Percentiles rank a stretch among this genome's conserved stretches.
These are phyloP conservation scores for Tubosaeta sp. DNA, from an alignment of 768 basidiomycete species.

Conservation along the genomic window DNA sequence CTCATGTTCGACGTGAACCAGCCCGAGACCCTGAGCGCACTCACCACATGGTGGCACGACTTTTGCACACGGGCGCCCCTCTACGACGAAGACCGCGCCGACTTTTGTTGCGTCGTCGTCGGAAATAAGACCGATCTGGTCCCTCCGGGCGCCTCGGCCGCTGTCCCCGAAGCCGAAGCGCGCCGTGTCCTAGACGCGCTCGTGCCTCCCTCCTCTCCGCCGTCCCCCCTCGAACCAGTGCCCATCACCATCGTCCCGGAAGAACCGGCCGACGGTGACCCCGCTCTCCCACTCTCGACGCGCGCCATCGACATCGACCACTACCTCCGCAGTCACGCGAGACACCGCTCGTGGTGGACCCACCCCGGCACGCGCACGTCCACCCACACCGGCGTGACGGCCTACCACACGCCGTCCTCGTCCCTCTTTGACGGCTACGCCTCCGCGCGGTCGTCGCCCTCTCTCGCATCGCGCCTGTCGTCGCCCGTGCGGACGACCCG, in stretches of 20 bases:
- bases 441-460: constrained; percentile 59
- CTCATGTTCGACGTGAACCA: constrained; percentile 79
- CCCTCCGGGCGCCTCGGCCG: constrained; percentile 11
- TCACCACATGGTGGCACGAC: constrained; percentile 76
- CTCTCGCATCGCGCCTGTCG: constrained; percentile 26
- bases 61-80: constrained; percentile 68
- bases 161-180: constrained; percentile 42
- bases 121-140: constrained; percentile 75
- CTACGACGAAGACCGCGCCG: constrained; percentile 53
- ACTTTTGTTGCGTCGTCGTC: constrained; percentile 68
- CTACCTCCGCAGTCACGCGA: constrained; percentile 29
- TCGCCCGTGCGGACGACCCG: constrained; percentile 26
- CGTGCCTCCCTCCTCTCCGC: constrained; percentile 37
- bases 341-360: constrained; percentile 46
- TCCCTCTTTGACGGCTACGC: constrained; percentile 64
- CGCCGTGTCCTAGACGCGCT: constrained; percentile 53
- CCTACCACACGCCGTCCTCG: constrained; percentile 77
- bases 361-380: constrained; percentile 53
- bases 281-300: too few relatives aligned
- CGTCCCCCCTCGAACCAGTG: constrained; percentile 11
- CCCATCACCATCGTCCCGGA: constrained; percentile 13
- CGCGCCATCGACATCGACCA: constrained; percentile 25
- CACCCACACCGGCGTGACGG: constrained; percentile 52
- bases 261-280: too few relatives aligned
- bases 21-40: constrained; percentile 52